Base-by-base conservation (phyloP, 108 stramenopile genomes). In the Cafeteria roenbergensis region DNA sequence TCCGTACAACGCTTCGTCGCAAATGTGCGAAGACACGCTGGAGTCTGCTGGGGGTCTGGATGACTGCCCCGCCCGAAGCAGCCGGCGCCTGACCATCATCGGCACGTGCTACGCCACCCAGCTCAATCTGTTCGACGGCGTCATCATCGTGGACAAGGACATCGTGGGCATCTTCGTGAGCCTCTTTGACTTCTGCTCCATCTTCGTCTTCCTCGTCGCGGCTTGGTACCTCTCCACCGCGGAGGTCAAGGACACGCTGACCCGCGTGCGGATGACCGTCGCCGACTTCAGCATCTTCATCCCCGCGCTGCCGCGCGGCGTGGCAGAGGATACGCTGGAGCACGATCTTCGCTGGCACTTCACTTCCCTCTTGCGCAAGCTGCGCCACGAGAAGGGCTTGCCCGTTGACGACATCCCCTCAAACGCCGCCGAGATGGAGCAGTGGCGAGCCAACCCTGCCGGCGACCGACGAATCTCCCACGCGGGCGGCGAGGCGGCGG, bases 241-340 rank as follows among this genome's bases (percentile, higher is more conserved):
- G 24, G 59, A 61, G 37, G 37, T 32, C 20, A 12, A 27, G 22
- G 1, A 12, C 21, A 26, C 22, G 17, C 17, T 2, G 37, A 2
- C 6, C 42, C 17, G 12, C 42, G 12, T 48, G 42, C 42, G n/a
- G 9, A 2, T 61, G 22, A 22, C 59, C 17, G 59, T 27, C n/a
- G 59, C 59, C 36, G 59, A 61, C 59, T 61, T 29, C 37, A 22
- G 20, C 36, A 22, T 61, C 29, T 61, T 32, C 37, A 32, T 61
- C 17, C 59, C 59, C 36, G 30, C 2, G 24, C 37, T 61, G 59
- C 59, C 59, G 20, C 34, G 17, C n/a, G 17, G 30, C 34, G 22
- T 29, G 59, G 2, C 9, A 2, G 9, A 22, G 36, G 37, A 22
- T 20, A 21, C 2, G 37, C 59, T 61, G 24, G 36, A 61, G 20